A percentile compares a stretch with the other conserved stretches of the same genome.
phyloP scores from a whole-genome alignment of 371 early-diverging fungal genomes.

The Parasitella parasitica region DNA sequence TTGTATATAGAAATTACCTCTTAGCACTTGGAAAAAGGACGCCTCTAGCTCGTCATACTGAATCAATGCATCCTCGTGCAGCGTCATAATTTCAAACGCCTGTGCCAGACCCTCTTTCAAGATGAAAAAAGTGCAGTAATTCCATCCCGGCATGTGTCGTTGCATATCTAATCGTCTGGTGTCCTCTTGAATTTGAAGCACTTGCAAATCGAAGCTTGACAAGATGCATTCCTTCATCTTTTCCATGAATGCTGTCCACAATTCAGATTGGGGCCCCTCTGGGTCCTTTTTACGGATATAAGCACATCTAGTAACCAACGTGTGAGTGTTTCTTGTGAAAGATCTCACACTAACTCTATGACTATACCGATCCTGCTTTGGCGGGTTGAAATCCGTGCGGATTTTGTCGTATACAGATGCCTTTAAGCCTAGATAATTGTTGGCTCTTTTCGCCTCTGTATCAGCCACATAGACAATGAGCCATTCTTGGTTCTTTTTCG shows the following conservation, averaged over 20 bases:
- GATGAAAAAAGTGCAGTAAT: constrained; percentile 94
- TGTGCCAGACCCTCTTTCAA: constrained; percentile 90
- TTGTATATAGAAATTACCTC: constrained; percentile 43
- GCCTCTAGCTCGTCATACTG: constrained; percentile 97
- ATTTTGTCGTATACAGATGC: constrained; percentile 84
- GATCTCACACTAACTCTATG: too few relatives aligned
- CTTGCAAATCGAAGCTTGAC: constrained; percentile 77
- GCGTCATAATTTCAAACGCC: constrained; percentile 82
- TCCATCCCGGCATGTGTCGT: constrained; percentile 95
- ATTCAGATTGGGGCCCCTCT: constrained; percentile 65
- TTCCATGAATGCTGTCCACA: constrained; percentile 77
- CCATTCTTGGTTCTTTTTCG: constrained; percentile 91
- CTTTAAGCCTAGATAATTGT: constrained; percentile 68
- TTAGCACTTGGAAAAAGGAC: constrained; percentile 83
- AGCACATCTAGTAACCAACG: constrained; percentile 58
- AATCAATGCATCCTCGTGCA: constrained; percentile 84
- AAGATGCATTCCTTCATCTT: constrained; percentile 83
- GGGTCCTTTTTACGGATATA: constrained; percentile 61
- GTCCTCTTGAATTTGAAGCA: constrained; percentile 83
- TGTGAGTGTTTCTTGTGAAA: too few relatives aligned
- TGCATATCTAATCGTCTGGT: constrained; percentile 87
- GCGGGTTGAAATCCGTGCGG: constrained; percentile 80
- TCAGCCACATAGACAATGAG: constrained; percentile 82
- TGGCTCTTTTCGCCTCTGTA: constrained; percentile 60
- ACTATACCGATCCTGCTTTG: constrained; percentile 65